A percentile compares a stretch with the other conserved stretches of the same genome.
Evolutionary conservation across 805 yeast genomes (phyloP).

Genomic region (Candida fluviatilis): DNA sequence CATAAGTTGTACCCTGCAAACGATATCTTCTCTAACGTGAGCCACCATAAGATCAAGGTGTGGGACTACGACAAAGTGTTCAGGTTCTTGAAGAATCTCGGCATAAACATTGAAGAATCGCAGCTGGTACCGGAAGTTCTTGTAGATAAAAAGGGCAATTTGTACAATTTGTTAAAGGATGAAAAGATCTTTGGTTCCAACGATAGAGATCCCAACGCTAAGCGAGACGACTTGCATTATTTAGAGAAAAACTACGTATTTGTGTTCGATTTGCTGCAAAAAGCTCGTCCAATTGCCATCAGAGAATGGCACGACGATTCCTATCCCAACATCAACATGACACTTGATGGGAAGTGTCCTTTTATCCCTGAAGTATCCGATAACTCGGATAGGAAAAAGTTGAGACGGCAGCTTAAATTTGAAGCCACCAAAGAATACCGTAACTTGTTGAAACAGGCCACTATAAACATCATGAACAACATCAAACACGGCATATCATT

Average conservation of each 20-base stretch:
- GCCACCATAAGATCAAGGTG: slow-evolving; percentile 61
- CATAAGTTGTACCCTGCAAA: slow-evolving; percentile 38
- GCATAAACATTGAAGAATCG: slow-evolving; percentile 27
- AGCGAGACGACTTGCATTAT: slow-evolving; percentile 78
- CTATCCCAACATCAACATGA: slow-evolving; percentile 54
- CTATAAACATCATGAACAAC: slow-evolving; percentile 27
- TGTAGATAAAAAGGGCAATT: slow-evolving; percentile 14
- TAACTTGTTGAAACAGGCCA: slow-evolving; percentile 30
- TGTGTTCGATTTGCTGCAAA: slow-evolving; percentile 76
- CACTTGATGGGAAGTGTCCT: slow-evolving; percentile 77
- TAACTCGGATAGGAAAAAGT: slow-evolving; percentile 37
- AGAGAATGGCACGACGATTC: slow-evolving; percentile 69
- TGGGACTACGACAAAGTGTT: slow-evolving; percentile 87
- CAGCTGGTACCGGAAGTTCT: slow-evolving; percentile 1
- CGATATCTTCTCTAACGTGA: slow-evolving; percentile 68
- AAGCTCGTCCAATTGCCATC: slow-evolving; percentile 72
- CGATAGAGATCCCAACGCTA: slow-evolving; percentile 84
- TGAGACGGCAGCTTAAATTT: slow-evolving; percentile 35
- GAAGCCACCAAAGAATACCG: slow-evolving; percentile 42
- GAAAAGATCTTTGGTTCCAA: slow-evolving; percentile 84
- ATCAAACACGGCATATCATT: slow-evolving; percentile 15
- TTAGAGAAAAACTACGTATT: slow-evolving; percentile 69
- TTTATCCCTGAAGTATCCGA: slow-evolving; percentile 61
- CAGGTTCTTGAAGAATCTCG: slow-evolving; percentile 67
- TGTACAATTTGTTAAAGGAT: slow-evolving; percentile 60